Conservation (phyloP, 169 alveolate genomes). For the Eimeria tenella region DNA sequence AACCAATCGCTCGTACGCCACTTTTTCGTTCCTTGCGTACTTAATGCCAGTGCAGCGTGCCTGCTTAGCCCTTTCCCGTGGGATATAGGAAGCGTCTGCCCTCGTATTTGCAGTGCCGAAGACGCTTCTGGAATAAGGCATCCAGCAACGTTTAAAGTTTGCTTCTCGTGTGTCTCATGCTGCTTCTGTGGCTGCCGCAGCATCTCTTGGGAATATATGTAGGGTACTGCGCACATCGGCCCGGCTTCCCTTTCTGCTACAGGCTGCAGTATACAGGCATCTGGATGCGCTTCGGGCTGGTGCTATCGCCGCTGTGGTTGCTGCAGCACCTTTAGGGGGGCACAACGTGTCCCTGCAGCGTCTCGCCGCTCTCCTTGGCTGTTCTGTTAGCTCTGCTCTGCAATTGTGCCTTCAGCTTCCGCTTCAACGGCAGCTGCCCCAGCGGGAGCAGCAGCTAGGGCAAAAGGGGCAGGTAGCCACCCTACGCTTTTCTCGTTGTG, state of each 20-base stretch:
- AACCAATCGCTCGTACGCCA: too few relatives aligned
- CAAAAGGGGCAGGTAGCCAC: background rate
- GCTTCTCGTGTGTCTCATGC: background rate
- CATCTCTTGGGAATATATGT: background rate
- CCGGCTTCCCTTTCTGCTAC: background rate
- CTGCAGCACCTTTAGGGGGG: background rate
- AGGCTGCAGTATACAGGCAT: background rate
- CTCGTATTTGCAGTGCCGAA: too few relatives aligned
- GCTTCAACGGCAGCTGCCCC: background rate
- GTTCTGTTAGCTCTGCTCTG: background rate
- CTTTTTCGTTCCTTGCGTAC: too few relatives aligned
- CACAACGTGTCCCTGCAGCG: background rate
- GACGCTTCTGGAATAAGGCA: too few relatives aligned
- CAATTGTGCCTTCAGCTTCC: background rate
- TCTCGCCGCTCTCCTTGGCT: background rate
- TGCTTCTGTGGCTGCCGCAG: background rate
- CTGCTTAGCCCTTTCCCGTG: too few relatives aligned
- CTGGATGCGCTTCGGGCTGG: background rate
- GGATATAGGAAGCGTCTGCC: too few relatives aligned
- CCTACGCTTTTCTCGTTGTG: background rate
- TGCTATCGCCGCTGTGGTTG: background rate
- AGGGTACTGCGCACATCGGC: background rate
- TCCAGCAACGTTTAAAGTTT: too few relatives aligned
- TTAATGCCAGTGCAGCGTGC: too few relatives aligned
- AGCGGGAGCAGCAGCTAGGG: background rate